These are phyloP conservation scores for Paecilomyces formosus DNA, from an alignment of 2,329 filamentous ascomycete genomes.

Conservation along the genomic window DNA sequence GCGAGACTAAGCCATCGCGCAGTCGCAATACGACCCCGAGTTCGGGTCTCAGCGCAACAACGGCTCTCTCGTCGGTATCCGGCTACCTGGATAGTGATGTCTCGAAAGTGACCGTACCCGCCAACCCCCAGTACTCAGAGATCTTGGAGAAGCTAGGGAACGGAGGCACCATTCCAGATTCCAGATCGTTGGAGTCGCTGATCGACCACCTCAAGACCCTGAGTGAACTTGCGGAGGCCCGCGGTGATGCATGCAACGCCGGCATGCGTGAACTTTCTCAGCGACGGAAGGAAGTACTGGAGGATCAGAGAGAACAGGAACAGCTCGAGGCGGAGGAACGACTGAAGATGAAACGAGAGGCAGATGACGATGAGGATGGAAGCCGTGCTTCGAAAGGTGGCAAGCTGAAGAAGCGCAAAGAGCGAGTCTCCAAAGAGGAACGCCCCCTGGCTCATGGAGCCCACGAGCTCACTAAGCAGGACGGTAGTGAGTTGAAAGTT, in stretches of 20 bases:
- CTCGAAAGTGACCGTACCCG: conserved; percentile 40
- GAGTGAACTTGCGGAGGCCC: conserved; percentile 49
- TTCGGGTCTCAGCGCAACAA: conserved; percentile 43
- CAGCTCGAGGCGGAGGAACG: conserved; percentile 43
- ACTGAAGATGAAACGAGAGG: conserved; percentile 36
- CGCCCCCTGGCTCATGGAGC: conserved; percentile 55
- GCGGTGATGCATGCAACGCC: conserved; percentile 52
- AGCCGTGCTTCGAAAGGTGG: conserved; percentile 43
- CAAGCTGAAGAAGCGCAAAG: conserved; percentile 76
- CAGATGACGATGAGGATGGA: conserved; percentile 37
- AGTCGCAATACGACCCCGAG: conserved; percentile 59
- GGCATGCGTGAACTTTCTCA: conserved; percentile 53
- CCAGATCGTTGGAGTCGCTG: conserved; percentile 41
- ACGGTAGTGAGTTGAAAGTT: conserved; percentile 46
- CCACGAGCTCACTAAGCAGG: conserved; percentile 56
- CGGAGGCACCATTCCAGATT: conserved; percentile 41
- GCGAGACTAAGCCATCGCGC: conserved; percentile 46
- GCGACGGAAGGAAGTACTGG: conserved; percentile 49
- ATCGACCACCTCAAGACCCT: conserved; percentile 49
- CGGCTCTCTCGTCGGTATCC: conserved; percentile 24
- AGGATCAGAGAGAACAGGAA: conserved; percentile 45
- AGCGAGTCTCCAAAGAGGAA: conserved; percentile 56
- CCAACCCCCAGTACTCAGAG: conserved; percentile 48
- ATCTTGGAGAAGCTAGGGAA: conserved; percentile 49
- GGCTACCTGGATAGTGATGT: conserved; percentile 50